Base-by-base conservation (phyloP, 1,284 basidiomycete genomes). In the Apiotrichum domesticum region DNA sequence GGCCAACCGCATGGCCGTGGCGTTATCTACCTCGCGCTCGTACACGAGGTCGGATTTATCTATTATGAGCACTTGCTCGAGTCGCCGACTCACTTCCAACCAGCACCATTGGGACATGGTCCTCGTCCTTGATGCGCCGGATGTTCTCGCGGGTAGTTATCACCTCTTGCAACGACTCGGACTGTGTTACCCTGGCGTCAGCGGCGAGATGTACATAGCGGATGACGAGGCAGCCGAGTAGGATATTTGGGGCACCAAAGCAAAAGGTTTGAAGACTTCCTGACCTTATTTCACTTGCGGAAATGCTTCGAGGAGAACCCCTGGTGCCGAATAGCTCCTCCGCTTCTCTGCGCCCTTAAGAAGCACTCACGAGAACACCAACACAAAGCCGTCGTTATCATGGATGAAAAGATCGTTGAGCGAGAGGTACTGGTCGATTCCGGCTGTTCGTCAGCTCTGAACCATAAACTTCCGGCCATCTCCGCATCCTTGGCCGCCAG, bases 31-130 rank as follows among this genome's bases (percentile, higher is more conserved):
- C 52, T 69, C 61, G 21, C 72, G 55, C 42, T 73, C 68, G 35
- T 64, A 56, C 5, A 48, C 56, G 35, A 74, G 58, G 52, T 74
- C 72, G 14, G 55, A 56, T 52, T 74, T 72, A 61, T 70, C 71
- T 73, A 35, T 8, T 39, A 39, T 39, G 8, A 39, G 37, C 13
- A 39, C 8, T 13, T 6, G 41, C 21, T 21, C 41, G 14, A 6
- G 8, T 42, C 11, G 8, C n/a, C 2, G 3, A 63, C 70, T 62
- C 61, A 74, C 70, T 73, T 5, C 72, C 72, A 6, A 74, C 70
- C 15, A 74, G 61, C 2, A 72, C 70, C 35, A 71, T 54, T 1
- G 70, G 66, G 10, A 73, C 59, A 6, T 47, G 44, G 2, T 46
- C 54, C 5, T 39, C 46, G 2, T 54, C 49, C 54, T 72, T 72